These are phyloP conservation scores for Puccinia coronata DNA, from an alignment of 1,284 basidiomycete genomes.

Conservation along the genomic window DNA sequence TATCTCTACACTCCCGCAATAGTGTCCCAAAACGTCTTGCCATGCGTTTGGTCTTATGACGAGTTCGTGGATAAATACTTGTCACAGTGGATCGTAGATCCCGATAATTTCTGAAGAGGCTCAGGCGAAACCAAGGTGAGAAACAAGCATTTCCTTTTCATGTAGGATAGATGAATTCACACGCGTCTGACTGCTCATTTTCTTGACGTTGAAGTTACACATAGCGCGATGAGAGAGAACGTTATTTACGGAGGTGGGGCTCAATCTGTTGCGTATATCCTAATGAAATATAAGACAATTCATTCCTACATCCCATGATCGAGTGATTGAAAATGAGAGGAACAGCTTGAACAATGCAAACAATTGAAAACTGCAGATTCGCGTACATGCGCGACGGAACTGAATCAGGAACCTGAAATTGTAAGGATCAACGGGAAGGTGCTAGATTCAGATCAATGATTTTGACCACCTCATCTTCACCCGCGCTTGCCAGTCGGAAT, in stretches of 20 bases:
- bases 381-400: background rate
- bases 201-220: too few relatives aligned
- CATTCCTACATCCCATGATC: background rate
- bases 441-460: constrained; percentile 27
- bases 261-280: too few relatives aligned
- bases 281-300: too few relatives aligned
- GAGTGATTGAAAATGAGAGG: background rate
- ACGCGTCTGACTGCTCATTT: too few relatives aligned
- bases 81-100: constrained; percentile 18
- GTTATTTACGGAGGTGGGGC: too few relatives aligned
- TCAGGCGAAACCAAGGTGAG: too few relatives aligned
- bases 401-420: background rate
- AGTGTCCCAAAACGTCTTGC: constrained; percentile 17
- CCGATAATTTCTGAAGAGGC: background rate
- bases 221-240: too few relatives aligned
- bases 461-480: constrained; percentile 42
- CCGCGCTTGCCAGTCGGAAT: constrained; percentile 41
- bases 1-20: constrained; percentile 18
- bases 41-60: constrained; percentile 22
- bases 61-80: constrained; percentile 21
- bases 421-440: background rate
- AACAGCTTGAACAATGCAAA: background rate
- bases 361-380: background rate
- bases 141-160: too few relatives aligned
- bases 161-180: too few relatives aligned